phyloP scores from a whole-genome alignment of 306 rosid species.

The Medicago arabica region DNA sequence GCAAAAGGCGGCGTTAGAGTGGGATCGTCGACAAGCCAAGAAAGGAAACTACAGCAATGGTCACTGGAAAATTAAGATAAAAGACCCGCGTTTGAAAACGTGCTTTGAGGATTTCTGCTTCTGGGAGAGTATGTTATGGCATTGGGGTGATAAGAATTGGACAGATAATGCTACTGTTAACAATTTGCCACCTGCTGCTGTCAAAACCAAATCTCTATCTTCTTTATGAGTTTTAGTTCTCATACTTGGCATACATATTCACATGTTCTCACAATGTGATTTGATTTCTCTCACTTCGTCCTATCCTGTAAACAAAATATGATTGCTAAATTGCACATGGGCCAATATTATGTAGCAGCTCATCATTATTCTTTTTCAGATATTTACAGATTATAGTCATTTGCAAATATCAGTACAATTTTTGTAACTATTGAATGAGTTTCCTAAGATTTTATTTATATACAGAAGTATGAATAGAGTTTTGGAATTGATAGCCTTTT shows the following conservation, averaged over 20 bases:
- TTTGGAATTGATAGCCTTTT: not conserved
- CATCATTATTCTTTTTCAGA: constrained; percentile 7
- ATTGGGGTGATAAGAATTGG: constrained; percentile 85
- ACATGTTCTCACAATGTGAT: constrained; percentile 26
- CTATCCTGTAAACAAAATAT: constrained; percentile 8
- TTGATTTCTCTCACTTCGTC: not conserved
- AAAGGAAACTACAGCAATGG: constrained; percentile 76
- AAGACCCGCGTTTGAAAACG: constrained; percentile 64
- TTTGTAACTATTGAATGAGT: constrained; percentile 4
- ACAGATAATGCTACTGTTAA: constrained; percentile 63
- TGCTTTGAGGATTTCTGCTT: constrained; percentile 80
- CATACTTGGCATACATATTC: constrained; percentile 17
- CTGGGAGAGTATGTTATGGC: constrained; percentile 93
- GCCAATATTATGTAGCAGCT: constrained; percentile 19
- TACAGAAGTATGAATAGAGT: not conserved
- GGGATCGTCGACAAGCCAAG: constrained; percentile 88
- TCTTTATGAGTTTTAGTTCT: constrained; percentile 44
- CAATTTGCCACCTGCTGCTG: constrained; percentile 45
- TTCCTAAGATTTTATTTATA: not conserved
- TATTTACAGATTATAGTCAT: not conserved
- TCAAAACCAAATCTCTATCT: constrained; percentile 49
- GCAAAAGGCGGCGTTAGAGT: constrained; percentile 84
- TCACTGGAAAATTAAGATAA: constrained; percentile 81
- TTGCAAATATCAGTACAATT: not conserved
- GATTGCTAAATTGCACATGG: constrained; percentile 15